phyloP scores from a whole-genome alignment of 805 yeast genomes.

The Komagataella ulmi region DNA sequence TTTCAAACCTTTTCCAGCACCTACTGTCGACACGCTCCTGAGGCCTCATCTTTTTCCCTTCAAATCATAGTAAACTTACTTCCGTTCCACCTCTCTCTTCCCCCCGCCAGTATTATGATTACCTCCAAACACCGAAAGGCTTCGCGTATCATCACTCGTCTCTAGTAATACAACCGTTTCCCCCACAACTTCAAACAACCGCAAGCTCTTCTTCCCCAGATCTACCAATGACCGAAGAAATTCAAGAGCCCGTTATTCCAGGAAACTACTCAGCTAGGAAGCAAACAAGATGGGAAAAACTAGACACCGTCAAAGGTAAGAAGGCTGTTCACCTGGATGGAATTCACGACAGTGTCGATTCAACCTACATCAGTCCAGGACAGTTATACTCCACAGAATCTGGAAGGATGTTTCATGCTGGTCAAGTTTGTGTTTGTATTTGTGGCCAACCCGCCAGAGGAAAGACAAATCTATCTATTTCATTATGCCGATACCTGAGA shows the following conservation, averaged over 20 bases:
- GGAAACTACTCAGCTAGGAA: slow-evolving; percentile 47
- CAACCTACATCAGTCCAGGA: slow-evolving; percentile 72
- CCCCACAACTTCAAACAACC: neutral
- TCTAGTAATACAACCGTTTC: neutral
- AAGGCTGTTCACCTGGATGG: slow-evolving; percentile 28
- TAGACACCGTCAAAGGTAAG: slow-evolving; percentile 6
- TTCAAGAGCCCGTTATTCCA: slow-evolving; percentile 27
- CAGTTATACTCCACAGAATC: slow-evolving; percentile 88
- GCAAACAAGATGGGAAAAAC: slow-evolving; percentile 31
- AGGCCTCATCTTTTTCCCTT: neutral
- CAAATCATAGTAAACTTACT: neutral
- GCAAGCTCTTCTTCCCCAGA: neutral
- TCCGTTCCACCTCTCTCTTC: neutral
- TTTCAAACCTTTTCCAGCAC: no score
- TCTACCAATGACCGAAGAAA: slow-evolving; percentile 8
- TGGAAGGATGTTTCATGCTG: slow-evolving; percentile 91
- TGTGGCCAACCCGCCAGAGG: slow-evolving; percentile 96
- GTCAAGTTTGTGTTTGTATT: slow-evolving; percentile 75
- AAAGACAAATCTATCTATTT: slow-evolving; percentile 84
- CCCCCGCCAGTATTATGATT: no score
- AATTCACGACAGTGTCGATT: slow-evolving; percentile 51
- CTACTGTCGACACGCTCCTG: no score
- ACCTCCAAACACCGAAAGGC: neutral
- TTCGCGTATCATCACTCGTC: neutral
- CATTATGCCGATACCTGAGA: slow-evolving; percentile 80